Evolutionary conservation across 257 asterid genomes (phyloP), one percentile per base, ranked within the genome.

Genomic region (Jaltomata sinuosa): DNA sequence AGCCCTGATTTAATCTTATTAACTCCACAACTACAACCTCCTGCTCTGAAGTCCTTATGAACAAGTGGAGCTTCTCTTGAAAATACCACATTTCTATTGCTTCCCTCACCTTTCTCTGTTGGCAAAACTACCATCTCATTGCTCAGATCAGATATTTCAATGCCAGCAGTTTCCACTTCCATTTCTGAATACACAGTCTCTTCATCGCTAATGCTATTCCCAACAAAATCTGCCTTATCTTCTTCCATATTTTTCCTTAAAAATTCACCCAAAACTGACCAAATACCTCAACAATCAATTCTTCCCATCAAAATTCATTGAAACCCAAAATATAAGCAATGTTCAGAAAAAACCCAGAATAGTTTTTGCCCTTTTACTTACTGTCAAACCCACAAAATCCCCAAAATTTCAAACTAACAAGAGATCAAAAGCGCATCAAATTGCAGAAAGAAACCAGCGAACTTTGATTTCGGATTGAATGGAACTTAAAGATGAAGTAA

Each of bases 1-100:
- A 93, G 83, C 85, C 98, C 88, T 50, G 95, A 88, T 83, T 96
- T 92, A 69, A 90, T 92, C 80, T 94, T 94, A 96, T 94, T 95
- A 38, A 94, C 97, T 79, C 96, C 95, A 82, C 92, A 89, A 88
- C 93, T 93, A 82, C 81, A 82, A 45, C 67, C 83, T 34, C 85
- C 90, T 57, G 81, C 85, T 87, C 21, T 89, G 62, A 87, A 81
- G 87, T 91, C 95, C 87, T 90, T 89, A 36, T 69, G 81, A 40
- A 91, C 94, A 82, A 94, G 94, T 0, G 96, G 96, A 18, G 89
- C 84, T 87, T 95, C 98, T 84, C 94, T 92, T 21, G 97, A 88
- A 88, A 94, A 92, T 42, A 90, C 94, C 84, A 90, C 92, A 88
- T 89, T 89, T 27, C 91, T 93, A 87, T 91, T 91, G 89, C 91